These are phyloP conservation scores for Botrytis paeoniae DNA, from an alignment of 2,329 filamentous ascomycete genomes.

Conservation along the genomic window DNA sequence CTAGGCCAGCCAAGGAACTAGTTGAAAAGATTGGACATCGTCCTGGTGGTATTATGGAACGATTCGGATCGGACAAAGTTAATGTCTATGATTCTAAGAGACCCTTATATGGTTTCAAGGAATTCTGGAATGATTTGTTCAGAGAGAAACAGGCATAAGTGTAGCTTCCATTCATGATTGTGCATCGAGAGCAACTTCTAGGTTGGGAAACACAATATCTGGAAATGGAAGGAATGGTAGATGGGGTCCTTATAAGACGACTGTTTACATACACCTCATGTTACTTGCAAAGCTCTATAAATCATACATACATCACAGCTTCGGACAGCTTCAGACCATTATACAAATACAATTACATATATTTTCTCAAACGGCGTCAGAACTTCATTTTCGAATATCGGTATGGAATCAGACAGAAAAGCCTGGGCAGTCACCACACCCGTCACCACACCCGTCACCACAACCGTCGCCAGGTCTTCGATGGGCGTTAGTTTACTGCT, in stretches of 20 bases:
- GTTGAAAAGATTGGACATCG: constrained; percentile 43
- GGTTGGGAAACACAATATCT: neutral
- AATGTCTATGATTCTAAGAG: constrained; percentile 71
- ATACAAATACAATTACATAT: neutral
- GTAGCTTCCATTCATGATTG: neutral
- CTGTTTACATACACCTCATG: neutral
- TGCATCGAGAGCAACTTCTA: neutral
- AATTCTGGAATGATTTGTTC: constrained; percentile 85
- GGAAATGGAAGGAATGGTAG: neutral
- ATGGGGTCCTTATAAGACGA: neutral
- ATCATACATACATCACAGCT: neutral
- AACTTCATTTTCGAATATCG: neutral
- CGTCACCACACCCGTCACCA: neutral
- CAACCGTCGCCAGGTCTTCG: neutral
- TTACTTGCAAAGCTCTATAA: neutral
- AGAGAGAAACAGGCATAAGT: constrained; percentile 23
- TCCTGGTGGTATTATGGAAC: constrained; percentile 57
- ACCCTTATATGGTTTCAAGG: constrained; percentile 78
- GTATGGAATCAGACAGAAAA: neutral
- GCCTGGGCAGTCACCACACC: neutral
- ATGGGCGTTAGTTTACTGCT: neutral
- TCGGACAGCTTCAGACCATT: neutral
- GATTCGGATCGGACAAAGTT: constrained; percentile 53
- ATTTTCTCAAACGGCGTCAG: neutral
- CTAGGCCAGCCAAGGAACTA: constrained; percentile 43